Percentiles rank a stretch among this genome's conserved stretches.
Evolutionary conservation across 805 yeast genomes (phyloP).

Genomic region (Saccharomycopsis fodiens): DNA sequence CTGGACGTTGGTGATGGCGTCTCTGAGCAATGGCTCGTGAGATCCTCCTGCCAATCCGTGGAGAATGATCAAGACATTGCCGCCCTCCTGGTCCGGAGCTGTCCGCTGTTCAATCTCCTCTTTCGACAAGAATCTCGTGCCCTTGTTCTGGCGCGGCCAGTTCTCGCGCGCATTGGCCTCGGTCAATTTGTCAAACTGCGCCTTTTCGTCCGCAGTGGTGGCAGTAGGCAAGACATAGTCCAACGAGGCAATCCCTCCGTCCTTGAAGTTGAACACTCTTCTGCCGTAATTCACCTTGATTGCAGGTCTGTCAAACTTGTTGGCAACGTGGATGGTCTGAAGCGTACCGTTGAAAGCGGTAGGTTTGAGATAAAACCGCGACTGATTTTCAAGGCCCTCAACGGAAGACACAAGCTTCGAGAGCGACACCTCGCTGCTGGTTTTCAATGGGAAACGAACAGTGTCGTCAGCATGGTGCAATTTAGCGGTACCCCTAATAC

Average conservation of each 20-base stretch:
- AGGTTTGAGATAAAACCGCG: conserved; percentile 51
- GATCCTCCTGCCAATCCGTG: conserved; percentile 82
- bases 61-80: conserved; percentile 53
- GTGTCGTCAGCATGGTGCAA: conserved; percentile 30
- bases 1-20: conserved; percentile 21
- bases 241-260: conserved; percentile 66
- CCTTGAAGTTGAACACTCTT: conserved; percentile 47
- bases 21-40: conserved; percentile 62
- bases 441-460: conserved; percentile 27
- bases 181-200: conserved; percentile 32
- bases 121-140: conserved; percentile 54
- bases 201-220: conserved; percentile 26
- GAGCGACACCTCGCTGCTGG: conserved; percentile 23
- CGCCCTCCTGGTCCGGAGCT: conserved; percentile 29
- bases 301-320: conserved; percentile 38
- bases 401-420: conserved; percentile 22
- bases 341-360: conserved; percentile 61
- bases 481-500: conserved; percentile 27
- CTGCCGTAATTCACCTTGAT: conserved; percentile 70
- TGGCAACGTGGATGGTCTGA: conserved; percentile 67
- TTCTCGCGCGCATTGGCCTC: conserved; percentile 35
- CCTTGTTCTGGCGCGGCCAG: conserved; percentile 57
- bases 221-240: conserved; percentile 55
- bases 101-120: conserved; percentile 33
- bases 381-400: conserved; percentile 35